Evolutionary conservation across 2,329 filamentous ascomycete species (phyloP).

Genomic region (Pseudogymnoascus sp.): DNA sequence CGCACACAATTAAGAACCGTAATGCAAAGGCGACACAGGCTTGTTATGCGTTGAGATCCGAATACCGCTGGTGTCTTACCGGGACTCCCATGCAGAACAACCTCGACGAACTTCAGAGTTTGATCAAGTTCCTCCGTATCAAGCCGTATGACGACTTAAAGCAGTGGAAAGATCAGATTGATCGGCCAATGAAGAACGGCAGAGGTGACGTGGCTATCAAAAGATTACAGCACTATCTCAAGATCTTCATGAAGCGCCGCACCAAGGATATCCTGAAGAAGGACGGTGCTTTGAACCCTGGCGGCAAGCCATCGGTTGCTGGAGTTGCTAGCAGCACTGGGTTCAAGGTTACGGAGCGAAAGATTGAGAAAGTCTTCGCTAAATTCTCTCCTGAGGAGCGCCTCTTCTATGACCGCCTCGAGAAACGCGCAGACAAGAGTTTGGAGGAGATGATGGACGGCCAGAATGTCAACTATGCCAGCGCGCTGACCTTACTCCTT

Average conservation of each 20-base stretch:
- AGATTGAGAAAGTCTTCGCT: constrained; percentile 71
- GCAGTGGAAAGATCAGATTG: constrained; percentile 88
- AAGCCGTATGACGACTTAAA: constrained; percentile 80
- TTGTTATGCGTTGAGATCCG: constrained; percentile 72
- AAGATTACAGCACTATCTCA: constrained; percentile 73
- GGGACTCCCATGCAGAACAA: constrained; percentile 99
- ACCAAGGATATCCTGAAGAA: constrained; percentile 95
- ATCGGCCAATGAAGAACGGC: constrained; percentile 79
- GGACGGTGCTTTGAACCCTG: constrained; percentile 71
- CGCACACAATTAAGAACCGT: constrained; percentile 96
- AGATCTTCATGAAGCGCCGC: constrained; percentile 96
- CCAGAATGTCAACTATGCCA: constrained; percentile 78
- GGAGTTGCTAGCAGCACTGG: constrained; percentile 47
- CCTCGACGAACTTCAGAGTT: constrained; percentile 86
- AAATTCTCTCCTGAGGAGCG: constrained; percentile 74
- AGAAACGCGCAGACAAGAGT: constrained; percentile 75
- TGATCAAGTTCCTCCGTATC: constrained; percentile 88
- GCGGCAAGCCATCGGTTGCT: constrained; percentile 50
- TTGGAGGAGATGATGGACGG: constrained; percentile 82
- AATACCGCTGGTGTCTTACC: constrained; percentile 93
- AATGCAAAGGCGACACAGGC: constrained; percentile 94
- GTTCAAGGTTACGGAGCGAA: constrained; percentile 88
- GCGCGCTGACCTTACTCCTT: constrained; percentile 84
- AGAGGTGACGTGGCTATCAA: constrained; percentile 83
- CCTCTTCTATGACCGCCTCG: constrained; percentile 76